A percentile compares a stretch with the other conserved stretches of the same genome.
Evolutionary conservation across 1,139 yeast species (phyloP).

Genomic region (Suhomyces bokatorum): DNA sequence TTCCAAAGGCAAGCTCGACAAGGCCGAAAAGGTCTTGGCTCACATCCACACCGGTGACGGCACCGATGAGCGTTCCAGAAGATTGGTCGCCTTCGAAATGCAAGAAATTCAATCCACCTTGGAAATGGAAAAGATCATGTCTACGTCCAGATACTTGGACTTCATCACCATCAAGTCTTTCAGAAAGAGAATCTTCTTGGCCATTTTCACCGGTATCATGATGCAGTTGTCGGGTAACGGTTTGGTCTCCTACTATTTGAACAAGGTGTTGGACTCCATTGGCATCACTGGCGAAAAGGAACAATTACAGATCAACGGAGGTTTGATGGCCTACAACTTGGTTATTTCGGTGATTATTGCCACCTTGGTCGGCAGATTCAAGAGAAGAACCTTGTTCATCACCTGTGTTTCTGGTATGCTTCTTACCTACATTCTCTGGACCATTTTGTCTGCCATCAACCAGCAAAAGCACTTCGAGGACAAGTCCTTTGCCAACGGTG

Average conservation of each 20-base stretch:
- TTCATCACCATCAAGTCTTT: constrained; percentile 36
- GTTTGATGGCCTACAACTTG: constrained; percentile 44
- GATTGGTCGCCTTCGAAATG: constrained; percentile 46
- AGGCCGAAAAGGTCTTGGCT: constrained; percentile 36
- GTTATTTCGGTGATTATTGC: constrained; percentile 36
- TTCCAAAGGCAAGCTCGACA: constrained; percentile 35
- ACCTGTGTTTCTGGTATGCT: constrained; percentile 39
- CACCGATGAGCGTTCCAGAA: constrained; percentile 29
- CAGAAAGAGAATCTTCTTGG: constrained; percentile 47
- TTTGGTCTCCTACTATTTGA: constrained; percentile 51
- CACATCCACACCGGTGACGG: constrained; percentile 43
- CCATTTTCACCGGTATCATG: constrained; percentile 33
- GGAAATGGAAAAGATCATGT: constrained; percentile 32
- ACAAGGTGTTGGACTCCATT: constrained; percentile 47
- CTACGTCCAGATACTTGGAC: constrained; percentile 32
- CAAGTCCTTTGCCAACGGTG: constrained; percentile 40
- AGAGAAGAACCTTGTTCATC: constrained; percentile 49
- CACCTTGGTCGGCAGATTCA: constrained; percentile 30
- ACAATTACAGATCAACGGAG: constrained; percentile 50
- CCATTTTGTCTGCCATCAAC: constrained; percentile 38
- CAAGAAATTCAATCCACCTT: constrained; percentile 45
- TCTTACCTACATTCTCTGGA: constrained; percentile 40
- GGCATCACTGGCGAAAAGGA: constrained; percentile 46
- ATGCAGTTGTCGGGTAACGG: constrained; percentile 56
- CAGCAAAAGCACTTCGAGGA: constrained; percentile 37